These are phyloP conservation scores for Pelagomonas calceolata DNA, from an alignment of 108 stramenopile species.

Conservation along the genomic window DNA sequence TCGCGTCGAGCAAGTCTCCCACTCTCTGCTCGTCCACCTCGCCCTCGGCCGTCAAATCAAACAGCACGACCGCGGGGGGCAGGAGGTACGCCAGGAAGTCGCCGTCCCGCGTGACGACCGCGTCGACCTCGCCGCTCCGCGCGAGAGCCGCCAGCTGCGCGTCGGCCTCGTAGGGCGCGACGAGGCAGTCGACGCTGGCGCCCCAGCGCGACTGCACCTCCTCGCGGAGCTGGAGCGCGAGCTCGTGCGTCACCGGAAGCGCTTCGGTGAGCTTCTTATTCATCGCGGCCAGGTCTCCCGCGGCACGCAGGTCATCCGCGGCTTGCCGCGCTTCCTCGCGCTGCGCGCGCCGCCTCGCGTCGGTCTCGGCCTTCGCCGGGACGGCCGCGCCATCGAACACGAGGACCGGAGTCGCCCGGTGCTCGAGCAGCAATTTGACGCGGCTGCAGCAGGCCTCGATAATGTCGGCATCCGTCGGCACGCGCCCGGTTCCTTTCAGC, in stretches of 20 bases:
- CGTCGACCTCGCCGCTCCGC: conserved; percentile 51
- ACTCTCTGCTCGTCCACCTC: too few relatives aligned
- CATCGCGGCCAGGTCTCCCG: too few relatives aligned
- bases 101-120: conserved; percentile 87
- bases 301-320: too few relatives aligned
- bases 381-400: conserved; percentile 66
- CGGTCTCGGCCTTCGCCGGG: conserved; percentile 52
- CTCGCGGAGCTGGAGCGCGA: conserved; percentile 34
- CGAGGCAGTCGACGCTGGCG: conserved; percentile 48
- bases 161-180: conserved; percentile 98
- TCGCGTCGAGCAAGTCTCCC: too few relatives aligned
- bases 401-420: conserved; percentile 47
- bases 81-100: conserved; percentile 77
- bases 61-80: too few relatives aligned
- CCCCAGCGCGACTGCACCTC: conserved; percentile 17
- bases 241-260: conserved; percentile 28
- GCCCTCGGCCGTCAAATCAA: too few relatives aligned
- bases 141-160: conserved; percentile 82
- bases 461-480: too few relatives aligned
- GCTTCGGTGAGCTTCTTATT: too few relatives aligned
- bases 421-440: conserved; percentile 28
- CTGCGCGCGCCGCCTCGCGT: conserved; percentile 27
- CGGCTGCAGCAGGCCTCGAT: conserved; percentile 37
- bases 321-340: conserved; percentile 32
- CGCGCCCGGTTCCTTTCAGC: too few relatives aligned